A percentile compares a stretch with the other conserved stretches of the same genome.
These are phyloP conservation scores for Tulasnella sp. DNA, from an alignment of 768 basidiomycete genomes.

Conservation along the genomic window DNA sequence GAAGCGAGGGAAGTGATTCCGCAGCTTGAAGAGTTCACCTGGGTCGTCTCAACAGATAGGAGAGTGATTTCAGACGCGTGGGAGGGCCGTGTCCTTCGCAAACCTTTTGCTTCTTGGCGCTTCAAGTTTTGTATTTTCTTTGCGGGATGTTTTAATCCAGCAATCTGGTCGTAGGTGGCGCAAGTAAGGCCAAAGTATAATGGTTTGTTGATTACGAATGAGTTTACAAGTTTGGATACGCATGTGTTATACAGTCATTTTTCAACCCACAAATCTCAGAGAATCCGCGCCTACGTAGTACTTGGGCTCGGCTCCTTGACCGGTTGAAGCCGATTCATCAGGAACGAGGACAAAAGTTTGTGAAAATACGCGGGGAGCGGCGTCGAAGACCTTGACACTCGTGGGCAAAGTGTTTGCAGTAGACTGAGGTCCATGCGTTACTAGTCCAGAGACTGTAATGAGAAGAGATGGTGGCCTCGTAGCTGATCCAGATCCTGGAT, in stretches of 20 bases:
- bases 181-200: too few species aligned
- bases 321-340: slow-evolving; percentile 47
- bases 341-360: slow-evolving; percentile 74
- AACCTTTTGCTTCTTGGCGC: too few species aligned
- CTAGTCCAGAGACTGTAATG: slow-evolving; percentile 67
- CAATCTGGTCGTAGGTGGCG: too few species aligned
- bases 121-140: too few species aligned
- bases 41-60: slow-evolving; percentile 16
- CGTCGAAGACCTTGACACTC: slow-evolving; percentile 37
- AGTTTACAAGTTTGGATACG: too few species aligned
- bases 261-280: slow-evolving; percentile 65
- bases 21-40: slow-evolving; percentile 8
- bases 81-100: slow-evolving; percentile 9
- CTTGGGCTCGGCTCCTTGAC: slow-evolving; percentile 39
- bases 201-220: too few species aligned
- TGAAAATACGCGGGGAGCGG: slow-evolving; percentile 71
- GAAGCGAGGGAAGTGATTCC: slow-evolving; percentile 16
- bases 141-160: too few species aligned
- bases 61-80: slow-evolving; percentile 16
- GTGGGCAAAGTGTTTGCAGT: slow-evolving; percentile 18
- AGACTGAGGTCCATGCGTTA: slow-evolving; percentile 25
- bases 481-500: slow-evolving; percentile 7
- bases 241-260: too few species aligned
- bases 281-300: slow-evolving; percentile 73
- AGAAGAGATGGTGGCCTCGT: slow-evolving; percentile 54